A percentile compares a stretch with the other conserved stretches of the same genome.
Conservation (phyloP, 2,329 filamentous ascomycete species). For the Tolypocladium album region DNA sequence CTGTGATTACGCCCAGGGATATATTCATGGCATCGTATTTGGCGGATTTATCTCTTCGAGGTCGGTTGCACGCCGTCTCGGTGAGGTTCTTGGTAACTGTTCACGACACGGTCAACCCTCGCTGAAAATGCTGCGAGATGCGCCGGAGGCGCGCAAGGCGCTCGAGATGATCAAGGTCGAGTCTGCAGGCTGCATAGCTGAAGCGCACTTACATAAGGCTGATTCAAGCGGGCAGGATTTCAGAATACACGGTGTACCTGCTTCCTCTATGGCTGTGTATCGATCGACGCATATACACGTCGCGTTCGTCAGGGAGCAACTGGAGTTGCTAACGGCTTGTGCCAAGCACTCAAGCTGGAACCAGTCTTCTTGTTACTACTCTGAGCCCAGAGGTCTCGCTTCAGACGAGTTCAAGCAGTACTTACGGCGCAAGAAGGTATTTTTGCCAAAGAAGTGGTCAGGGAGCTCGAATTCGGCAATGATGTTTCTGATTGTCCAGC, state of each 20-base stretch:
- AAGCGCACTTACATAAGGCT: neutral
- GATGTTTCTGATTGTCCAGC: neutral
- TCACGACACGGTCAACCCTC: neutral
- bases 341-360: neutral
- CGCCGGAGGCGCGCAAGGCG: neutral
- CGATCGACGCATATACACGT: neutral
- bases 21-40: neutral
- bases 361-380: neutral
- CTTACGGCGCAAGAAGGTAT: neutral
- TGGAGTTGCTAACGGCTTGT: neutral
- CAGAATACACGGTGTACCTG: neutral
- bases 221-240: neutral
- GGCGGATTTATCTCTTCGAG: neutral
- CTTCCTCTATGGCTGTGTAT: neutral
- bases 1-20: neutral
- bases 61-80: neutral
- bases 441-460: neutral
- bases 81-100: neutral
- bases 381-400: neutral
- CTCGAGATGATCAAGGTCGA: neutral
- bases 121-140: neutral
- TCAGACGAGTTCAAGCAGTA: neutral
- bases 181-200: neutral
- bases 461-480: neutral
- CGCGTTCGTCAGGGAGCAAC: neutral